Conservation (phyloP, 495 filamentous ascomycete species). For the Halenospora varia region DNA sequence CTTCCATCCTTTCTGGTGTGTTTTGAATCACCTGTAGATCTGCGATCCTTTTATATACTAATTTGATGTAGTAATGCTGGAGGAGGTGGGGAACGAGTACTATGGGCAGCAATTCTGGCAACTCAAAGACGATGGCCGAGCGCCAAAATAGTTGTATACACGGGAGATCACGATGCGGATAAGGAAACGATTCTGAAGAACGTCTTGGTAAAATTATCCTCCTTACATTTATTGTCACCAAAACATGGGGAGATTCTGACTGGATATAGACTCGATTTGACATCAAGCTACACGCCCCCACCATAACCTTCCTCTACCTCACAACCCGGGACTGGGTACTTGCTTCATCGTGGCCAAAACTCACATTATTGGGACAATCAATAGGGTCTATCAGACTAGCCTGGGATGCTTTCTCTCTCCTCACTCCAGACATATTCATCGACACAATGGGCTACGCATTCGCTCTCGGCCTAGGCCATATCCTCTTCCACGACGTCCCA, state of each 20-base stretch:
- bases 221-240: neutral
- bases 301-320: constrained; percentile 83
- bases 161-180: constrained; percentile 83
- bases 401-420: constrained; percentile 86
- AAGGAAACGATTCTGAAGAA: constrained; percentile 74
- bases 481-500: constrained; percentile 76
- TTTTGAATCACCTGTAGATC: neutral
- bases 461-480: constrained; percentile 73
- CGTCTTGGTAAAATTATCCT: constrained; percentile 53
- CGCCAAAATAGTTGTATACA: constrained; percentile 87
- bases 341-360: constrained; percentile 79
- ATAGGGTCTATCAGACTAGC: constrained; percentile 82
- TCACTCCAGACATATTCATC: constrained; percentile 90
- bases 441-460: constrained; percentile 99
- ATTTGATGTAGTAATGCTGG: constrained; percentile 72
- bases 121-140: constrained; percentile 87
- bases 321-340: constrained; percentile 81
- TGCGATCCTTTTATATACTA: neutral
- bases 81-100: constrained; percentile 90
- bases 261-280: constrained; percentile 72
- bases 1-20: constrained; percentile 93
- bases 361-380: constrained; percentile 92
- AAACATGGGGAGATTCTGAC: constrained; percentile 5
- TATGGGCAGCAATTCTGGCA: constrained; percentile 92
- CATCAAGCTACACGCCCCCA: constrained; percentile 81